Evolutionary conservation across 2,329 filamentous ascomycete species (phyloP), one percentile per base, ranked within the genome.

Genomic region (Penicillium sp.): DNA sequence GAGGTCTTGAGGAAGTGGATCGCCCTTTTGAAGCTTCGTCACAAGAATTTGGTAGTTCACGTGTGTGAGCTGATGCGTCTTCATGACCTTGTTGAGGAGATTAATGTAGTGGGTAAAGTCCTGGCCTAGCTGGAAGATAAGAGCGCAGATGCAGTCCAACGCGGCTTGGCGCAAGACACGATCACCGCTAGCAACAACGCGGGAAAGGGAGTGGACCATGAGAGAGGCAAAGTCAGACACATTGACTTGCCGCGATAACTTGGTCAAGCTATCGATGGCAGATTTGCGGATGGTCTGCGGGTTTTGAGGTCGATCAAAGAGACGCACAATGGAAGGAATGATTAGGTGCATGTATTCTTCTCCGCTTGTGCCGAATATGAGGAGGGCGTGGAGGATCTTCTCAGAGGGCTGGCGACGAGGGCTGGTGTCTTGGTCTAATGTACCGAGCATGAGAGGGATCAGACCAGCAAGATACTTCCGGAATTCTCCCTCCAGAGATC

Each of bases 341-440:
- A 99, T 97, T 48, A 99, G 81, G 71, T 99, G 94, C 94, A 99
- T 99, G 72, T 99, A 99, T 71, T 99, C 94, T 71, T 99, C 94
- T 10, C 89, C 90, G 67, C 92, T 97, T 0, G 92, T 88, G 1
- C 95, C 95, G 70, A 99, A 99, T 0, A 99, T 90, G 27, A 99
- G 78, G 72, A 99, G 96, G 0, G 93, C 92, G 69, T 97, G 94
- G 22, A 99, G 80, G 4, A 99, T 92, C 63, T 88, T 88, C 70
- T 97, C 92, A 0, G 92, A 96, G 2, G 92, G 88, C 13, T 85
- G 82, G n/a, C 91, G 83, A 66, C 90, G 88, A 1, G 82, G 77
- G 1, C 88, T 88, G 8, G 79, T 81, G 68, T 99, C 94, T 59
- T 92, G 89, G 61, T 99, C 93, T 16, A 99, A 82, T 3, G 96